Evolutionary conservation across 176 grass and related monocot species (phyloP).

Genomic region (Triticum aestivum): IWGSC_CS_RefSeq_v2.1 NC_057802.1:166454990-166455489

Average conservation of each 20-base stretch:
- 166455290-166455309: too few relatives aligned
- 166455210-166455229: not conserved
- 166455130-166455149: not conserved
- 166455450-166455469: too few relatives aligned
- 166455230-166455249: not conserved
- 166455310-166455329: too few relatives aligned
- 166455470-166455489: too few relatives aligned
- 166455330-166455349: too few relatives aligned
- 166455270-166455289: not conserved
- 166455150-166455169: not conserved
- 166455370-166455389: too few relatives aligned
- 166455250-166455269: not conserved
- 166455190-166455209: not conserved
- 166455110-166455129: conserved; percentile 15
- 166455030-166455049: not conserved
- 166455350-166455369: too few relatives aligned
- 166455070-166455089: not conserved
- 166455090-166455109: conserved; percentile 7
- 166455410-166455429: too few relatives aligned
- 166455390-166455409: too few relatives aligned
- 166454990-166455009: not conserved
- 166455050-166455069: not conserved
- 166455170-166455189: not conserved
- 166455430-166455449: too few relatives aligned
- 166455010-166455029: not conserved